Evolutionary conservation across 306 rosid genomes (phyloP).

Genomic region (Inga leiocalycina): DNA sequence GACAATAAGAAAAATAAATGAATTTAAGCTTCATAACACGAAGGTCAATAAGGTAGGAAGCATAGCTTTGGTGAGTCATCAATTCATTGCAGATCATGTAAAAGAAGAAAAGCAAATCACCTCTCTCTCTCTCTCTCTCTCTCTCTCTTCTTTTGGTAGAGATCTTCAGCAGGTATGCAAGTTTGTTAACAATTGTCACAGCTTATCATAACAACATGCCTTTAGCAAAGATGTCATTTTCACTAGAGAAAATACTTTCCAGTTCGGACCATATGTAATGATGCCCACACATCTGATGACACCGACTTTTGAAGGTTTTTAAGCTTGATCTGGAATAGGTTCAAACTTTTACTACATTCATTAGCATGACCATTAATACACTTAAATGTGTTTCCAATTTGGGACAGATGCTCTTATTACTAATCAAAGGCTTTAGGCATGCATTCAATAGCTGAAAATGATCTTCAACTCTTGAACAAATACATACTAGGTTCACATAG

Average conservation of each 20-base stretch:
- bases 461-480: background rate
- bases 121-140: background rate
- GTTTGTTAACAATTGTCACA: background rate
- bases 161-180: background rate
- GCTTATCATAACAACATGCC: background rate
- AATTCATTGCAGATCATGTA: conserved; percentile 15
- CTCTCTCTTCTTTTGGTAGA: background rate
- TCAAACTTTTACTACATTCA: background rate
- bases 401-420: background rate
- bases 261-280: background rate
- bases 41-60: conserved; percentile 1
- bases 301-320: conserved; percentile 28
- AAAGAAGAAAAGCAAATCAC: background rate
- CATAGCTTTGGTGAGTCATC: background rate
- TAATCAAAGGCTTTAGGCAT: background rate
- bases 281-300: conserved; percentile 2
- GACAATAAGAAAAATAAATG: background rate
- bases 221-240: conserved; percentile 13
- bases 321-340: conserved; percentile 13
- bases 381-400: background rate
- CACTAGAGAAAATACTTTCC: background rate
- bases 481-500: background rate
- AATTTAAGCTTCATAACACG: background rate
- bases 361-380: background rate
- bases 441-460: conserved; percentile 18